phyloP scores from a whole-genome alignment of 1,284 basidiomycete species.

The Naganishia sp. region DNA sequence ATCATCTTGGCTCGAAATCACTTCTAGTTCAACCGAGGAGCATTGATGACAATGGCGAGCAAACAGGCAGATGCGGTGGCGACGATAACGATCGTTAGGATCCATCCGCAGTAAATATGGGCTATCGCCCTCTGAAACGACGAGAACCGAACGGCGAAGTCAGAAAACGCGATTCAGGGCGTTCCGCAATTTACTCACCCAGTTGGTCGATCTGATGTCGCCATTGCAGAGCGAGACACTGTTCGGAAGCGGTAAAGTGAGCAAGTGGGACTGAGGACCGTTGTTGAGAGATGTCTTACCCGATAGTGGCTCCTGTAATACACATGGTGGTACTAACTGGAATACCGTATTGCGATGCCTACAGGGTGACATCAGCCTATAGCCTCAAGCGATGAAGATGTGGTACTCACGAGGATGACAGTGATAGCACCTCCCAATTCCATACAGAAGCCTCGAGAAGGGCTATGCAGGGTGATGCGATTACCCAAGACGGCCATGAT shows the following conservation, averaged over 20 bases:
- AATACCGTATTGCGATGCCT: conserved; percentile 40
- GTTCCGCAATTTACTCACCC: conserved; percentile 1
- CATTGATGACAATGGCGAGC: conserved; percentile 54
- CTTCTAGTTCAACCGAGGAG: conserved; percentile 37
- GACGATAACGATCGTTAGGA: conserved; percentile 52
- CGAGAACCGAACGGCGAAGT: too few relatives aligned
- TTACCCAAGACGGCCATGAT: conserved; percentile 55
- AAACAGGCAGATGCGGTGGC: conserved; percentile 51
- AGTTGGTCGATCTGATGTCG: conserved; percentile 42
- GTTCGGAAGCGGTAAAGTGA: conserved; percentile 29
- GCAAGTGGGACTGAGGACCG: not conserved
- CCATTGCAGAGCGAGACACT: conserved; percentile 43
- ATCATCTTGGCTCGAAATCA: not conserved
- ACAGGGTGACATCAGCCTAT: not conserved
- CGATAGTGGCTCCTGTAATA: conserved; percentile 52
- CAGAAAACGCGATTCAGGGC: too few relatives aligned
- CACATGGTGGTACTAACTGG: conserved; percentile 54
- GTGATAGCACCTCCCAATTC: conserved; percentile 57
- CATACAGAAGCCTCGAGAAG: conserved; percentile 58
- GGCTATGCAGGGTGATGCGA: conserved; percentile 56
- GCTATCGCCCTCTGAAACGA: too few relatives aligned
- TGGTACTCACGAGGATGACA: conserved; percentile 52
- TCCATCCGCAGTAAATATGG: conserved; percentile 39
- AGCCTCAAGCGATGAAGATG: not conserved
- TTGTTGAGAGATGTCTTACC: conserved; percentile 20